Conservation (phyloP, 805 yeast species). For the Komagataella ulmi region DNA sequence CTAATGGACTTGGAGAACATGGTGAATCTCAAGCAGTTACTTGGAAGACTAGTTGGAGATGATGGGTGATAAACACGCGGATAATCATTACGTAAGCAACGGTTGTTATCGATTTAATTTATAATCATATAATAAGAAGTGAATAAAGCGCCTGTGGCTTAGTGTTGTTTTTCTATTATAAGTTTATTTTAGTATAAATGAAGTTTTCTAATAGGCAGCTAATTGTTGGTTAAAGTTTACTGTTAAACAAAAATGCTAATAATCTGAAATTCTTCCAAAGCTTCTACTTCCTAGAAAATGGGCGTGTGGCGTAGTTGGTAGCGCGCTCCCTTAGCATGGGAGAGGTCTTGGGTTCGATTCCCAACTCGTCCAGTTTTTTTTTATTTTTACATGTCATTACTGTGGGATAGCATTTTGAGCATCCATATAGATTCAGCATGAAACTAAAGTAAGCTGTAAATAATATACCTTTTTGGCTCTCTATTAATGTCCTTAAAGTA, state of each 20-base stretch:
- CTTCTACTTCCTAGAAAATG: slow-evolving; percentile 8
- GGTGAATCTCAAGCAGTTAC: not conserved
- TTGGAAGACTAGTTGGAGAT: not conserved
- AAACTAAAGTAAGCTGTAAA: no score
- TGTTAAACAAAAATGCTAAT: no score
- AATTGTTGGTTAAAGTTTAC: no score
- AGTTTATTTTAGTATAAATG: no score
- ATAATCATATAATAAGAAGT: no score
- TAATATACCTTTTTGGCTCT: not conserved
- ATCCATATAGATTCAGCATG: no score
- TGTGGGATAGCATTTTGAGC: no score
- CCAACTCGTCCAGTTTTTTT: slow-evolving; percentile 53
- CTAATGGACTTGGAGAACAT: not conserved
- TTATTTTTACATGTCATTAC: not conserved
- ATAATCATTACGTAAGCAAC: not conserved
- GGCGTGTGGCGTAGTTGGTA: slow-evolving; percentile 81
- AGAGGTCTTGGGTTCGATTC: slow-evolving; percentile 76
- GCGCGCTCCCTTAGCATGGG: slow-evolving; percentile 78
- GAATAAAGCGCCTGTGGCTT: no score
- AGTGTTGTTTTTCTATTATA: no score
- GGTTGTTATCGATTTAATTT: not conserved
- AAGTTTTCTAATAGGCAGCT: no score
- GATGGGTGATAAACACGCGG: not conserved
- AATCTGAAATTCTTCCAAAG: no score
- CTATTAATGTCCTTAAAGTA: not conserved